A percentile compares a stretch with the other conserved stretches of the same genome.
Evolutionary conservation across 768 basidiomycete genomes (phyloP).

Genomic region (Crucibulum laeve): DNA sequence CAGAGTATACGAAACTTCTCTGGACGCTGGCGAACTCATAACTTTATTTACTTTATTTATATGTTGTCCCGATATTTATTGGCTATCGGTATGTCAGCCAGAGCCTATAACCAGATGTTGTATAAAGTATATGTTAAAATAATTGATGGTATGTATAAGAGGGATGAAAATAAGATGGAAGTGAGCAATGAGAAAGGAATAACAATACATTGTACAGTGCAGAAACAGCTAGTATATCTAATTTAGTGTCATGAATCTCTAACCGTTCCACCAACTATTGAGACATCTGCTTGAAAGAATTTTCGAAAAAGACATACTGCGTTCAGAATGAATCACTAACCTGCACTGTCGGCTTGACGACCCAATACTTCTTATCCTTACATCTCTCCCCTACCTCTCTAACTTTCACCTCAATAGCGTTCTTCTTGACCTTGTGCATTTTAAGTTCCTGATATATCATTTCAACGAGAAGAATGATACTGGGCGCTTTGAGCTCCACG

Average conservation of each 20-base stretch:
- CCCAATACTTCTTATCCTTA: constrained; percentile 71
- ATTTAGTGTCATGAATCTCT: too few relatives aligned
- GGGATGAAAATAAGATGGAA: constrained; percentile 1
- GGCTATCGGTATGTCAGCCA: not conserved
- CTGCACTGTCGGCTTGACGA: constrained; percentile 45
- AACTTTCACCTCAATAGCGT: constrained; percentile 77
- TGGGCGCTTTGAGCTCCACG: constrained; percentile 52
- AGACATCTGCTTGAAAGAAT: not conserved
- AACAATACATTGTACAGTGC: too few relatives aligned
- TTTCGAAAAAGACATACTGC: not conserved
- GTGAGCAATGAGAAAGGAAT: not conserved
- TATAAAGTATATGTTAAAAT: not conserved
- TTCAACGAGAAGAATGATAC: constrained; percentile 65
- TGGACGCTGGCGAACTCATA: constrained; percentile 44
- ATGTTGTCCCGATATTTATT: not conserved
- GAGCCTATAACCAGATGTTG: not conserved
- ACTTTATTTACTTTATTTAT: not conserved
- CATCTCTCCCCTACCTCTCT: constrained; percentile 73
- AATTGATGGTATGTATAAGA: not conserved
- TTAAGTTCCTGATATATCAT: constrained; percentile 67
- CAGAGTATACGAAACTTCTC: constrained; percentile 33
- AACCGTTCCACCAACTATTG: not conserved
- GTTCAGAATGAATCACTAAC: constrained; percentile 9
- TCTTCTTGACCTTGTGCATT: constrained; percentile 74
- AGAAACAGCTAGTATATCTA: too few relatives aligned